These are phyloP conservation scores for Apocynum venetum DNA, from an alignment of 257 asterid genomes.

Conservation along the genomic window DNA sequence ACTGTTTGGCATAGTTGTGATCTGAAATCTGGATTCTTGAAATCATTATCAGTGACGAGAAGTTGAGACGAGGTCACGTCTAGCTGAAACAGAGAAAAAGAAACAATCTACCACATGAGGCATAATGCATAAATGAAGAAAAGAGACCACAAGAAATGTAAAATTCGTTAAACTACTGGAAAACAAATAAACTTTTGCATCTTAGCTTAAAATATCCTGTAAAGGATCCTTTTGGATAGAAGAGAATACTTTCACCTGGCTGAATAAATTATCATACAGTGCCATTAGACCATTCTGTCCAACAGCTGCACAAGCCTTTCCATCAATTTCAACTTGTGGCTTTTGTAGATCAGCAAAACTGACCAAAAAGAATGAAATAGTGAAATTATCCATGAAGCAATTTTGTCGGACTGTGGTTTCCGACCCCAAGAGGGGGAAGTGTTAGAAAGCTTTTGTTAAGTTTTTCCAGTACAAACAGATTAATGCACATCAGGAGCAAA, in stretches of 20 bases:
- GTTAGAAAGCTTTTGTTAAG: neutral
- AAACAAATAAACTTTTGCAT: neutral
- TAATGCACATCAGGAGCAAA: neutral
- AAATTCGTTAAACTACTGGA: neutral
- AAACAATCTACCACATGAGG: neutral
- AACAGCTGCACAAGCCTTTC: slow-evolving; percentile 76
- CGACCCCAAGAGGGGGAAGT: neutral
- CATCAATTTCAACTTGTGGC: slow-evolving; percentile 63
- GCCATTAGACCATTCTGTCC: slow-evolving; percentile 78
- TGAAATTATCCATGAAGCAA: neutral
- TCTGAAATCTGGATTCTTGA: slow-evolving; percentile 64
- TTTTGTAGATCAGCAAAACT: slow-evolving; percentile 65
- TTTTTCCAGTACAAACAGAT: neutral
- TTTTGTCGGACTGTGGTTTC: neutral
- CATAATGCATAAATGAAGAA: neutral
- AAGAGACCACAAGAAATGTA: neutral
- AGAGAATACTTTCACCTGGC: slow-evolving; percentile 39
- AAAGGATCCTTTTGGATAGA: neutral
- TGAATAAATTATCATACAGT: slow-evolving; percentile 53
- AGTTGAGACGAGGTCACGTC: slow-evolving; percentile 81
- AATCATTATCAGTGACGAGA: slow-evolving; percentile 80
- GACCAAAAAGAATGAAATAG: slow-evolving; percentile 6
- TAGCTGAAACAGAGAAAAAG: slow-evolving; percentile 41
- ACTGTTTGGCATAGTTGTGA: slow-evolving; percentile 69
- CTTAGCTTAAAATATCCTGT: neutral